Evolutionary conservation across 148 eudicot species (phyloP).

Genomic region (Nepenthes mirabilis): DNA sequence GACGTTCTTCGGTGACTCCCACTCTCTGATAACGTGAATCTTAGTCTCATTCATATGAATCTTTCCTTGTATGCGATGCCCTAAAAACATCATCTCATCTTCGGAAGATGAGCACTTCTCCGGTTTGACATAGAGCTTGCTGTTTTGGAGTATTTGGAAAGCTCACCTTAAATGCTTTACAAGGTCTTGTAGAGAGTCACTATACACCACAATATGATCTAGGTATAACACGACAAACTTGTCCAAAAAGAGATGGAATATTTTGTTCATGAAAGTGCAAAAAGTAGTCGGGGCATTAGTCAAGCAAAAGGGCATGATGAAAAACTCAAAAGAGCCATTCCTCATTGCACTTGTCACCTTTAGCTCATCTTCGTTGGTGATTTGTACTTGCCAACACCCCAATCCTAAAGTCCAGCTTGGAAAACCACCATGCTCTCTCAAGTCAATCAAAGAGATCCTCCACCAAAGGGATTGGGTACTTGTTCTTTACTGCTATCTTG

Average conservation of each 20-base stretch:
- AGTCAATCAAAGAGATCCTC: not conserved
- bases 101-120: conserved; percentile 4
- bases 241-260: too few relatives aligned
- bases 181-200: not conserved
- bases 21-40: conserved; percentile 2
- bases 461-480: not conserved
- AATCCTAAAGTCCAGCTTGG: conserved; percentile 3
- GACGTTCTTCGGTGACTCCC: not conserved
- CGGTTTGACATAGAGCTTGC: not conserved
- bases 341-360: not conserved
- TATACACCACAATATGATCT: too few relatives aligned
- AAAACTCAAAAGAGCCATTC: not conserved
- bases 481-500: not conserved
- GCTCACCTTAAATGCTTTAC: not conserved
- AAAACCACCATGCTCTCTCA: not conserved
- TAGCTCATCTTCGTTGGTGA: not conserved
- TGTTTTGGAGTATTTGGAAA: conserved; percentile 1
- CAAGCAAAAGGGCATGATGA: not conserved
- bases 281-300: not conserved
- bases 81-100: not conserved
- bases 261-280: not conserved
- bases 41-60: not conserved
- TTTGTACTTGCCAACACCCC: not conserved
- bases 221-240: too few relatives aligned
- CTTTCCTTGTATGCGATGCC: not conserved